These are phyloP conservation scores for Aristolochia californica DNA, from an alignment of 164 flowering plant species.

Conservation along the genomic window DNA sequence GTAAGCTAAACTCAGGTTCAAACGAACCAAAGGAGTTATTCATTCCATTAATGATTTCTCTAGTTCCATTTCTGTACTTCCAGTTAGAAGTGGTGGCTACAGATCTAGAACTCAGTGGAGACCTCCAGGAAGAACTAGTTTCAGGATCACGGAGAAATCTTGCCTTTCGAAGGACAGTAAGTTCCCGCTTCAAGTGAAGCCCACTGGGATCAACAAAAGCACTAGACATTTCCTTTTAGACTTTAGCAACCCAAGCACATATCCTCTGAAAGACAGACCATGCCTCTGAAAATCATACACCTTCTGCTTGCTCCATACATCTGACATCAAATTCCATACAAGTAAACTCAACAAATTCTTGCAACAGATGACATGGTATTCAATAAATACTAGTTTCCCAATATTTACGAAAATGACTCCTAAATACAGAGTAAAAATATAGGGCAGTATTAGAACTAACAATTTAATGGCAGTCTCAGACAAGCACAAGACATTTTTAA, in stretches of 20 bases:
- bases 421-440: too few relatives aligned
- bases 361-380: too few relatives aligned
- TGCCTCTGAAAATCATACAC: too few relatives aligned
- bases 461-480: too few relatives aligned
- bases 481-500: too few relatives aligned
- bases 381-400: too few relatives aligned
- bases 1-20: conserved; percentile 13
- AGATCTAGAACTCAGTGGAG: conserved; percentile 64
- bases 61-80: conserved; percentile 12
- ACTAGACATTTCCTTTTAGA: conserved; percentile 27
- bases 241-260: conserved; percentile 1
- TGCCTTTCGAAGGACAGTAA: conserved; percentile 82
- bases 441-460: too few relatives aligned
- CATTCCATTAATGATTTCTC: conserved; percentile 6
- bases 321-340: too few relatives aligned
- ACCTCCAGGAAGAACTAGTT: conserved; percentile 77
- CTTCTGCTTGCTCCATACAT: too few relatives aligned
- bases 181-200: conserved; percentile 76
- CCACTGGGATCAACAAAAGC: conserved; percentile 46
- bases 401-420: too few relatives aligned
- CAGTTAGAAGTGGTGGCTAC: conserved; percentile 14
- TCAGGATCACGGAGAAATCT: conserved; percentile 80
- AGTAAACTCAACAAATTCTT: too few relatives aligned
- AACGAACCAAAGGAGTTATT: conserved; percentile 6
- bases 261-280: too few relatives aligned